Evolutionary conservation across 331 rosid species (phyloP), one percentile per base, ranked within the genome.

Genomic region (Malus hybrid): DNA sequence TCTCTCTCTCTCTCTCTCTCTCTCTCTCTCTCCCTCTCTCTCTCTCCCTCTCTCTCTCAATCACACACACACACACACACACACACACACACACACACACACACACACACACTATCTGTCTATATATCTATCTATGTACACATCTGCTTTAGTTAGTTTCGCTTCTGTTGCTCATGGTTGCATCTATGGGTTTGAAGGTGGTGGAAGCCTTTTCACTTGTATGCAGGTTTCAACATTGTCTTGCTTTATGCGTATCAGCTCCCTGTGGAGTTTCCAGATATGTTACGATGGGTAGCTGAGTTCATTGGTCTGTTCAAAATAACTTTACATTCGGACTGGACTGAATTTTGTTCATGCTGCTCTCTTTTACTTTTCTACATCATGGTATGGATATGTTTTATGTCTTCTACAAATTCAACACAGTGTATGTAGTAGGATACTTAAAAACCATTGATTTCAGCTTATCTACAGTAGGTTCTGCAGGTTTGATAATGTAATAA

Each of bases 201-300:
- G 99, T 95, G 99, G 99, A 86, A 85, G 93, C 87, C 88, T 85
- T 92, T 95, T 82, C 98, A 89, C 74, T 84, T 90, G 71, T 95
- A 90, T 75, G 98, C 96, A 57, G 89, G 89, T 81, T 78, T 92
- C 89, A 89, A 85, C 63, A 95, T 95, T 74, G 80, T 88, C 75
- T 82, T 95, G 80, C 85, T 92, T 64, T 92, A 95, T 71, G 54
- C 83, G 29, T 92, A 86, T 89, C 99, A 95, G 82, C 97, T 95
- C 65, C 96, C 97, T 3, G 28, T 88, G 73, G 88, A 85, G 77
- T 74, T 86, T 79, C 97, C 97, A 20, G 80, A 76, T 68, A 59
- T 74, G 74, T 54, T 95, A 71, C 83, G 62, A 56, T 73, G 93
- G 90, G 73, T 82, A 54, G 93, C 91, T 84, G 90, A 89, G 72